Base-by-base conservation (phyloP, 148 eudicot species). In the Nepenthes mirabilis region DNA sequence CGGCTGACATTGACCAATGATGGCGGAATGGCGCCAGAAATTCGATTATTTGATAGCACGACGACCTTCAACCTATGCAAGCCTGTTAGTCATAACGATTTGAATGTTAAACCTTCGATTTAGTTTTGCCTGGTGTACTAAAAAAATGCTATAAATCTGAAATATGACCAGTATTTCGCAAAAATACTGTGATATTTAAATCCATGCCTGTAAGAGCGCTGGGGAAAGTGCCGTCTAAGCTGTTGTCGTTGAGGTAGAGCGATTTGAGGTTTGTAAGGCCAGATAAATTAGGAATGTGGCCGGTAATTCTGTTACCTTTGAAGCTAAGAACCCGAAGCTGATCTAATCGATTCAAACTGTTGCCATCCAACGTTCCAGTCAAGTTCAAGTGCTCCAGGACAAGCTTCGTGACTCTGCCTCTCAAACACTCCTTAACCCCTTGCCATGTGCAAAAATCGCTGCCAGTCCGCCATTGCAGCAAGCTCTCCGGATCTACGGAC, bases 281-380 rank as follows among this genome's bases (percentile, higher is more conserved):
- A 1, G 88, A 76, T 47, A 91, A 67, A 33, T 77, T 54, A 0
- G 96, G 95, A 49, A 91, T 81, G 34, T 55, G 58, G 33, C 88
- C 95, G 5, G 74, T 58, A 4, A 87, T 50, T 36, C 82, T 77
- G 71, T 85, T 83, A 1, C 72, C 72, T 55, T 88, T 88, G 57
- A 91, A 80, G 60, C 91, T 85, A 1, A 91, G 76, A 2, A 91
- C 88, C 1, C 96, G 70, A 2, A 91, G 78, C 66, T 91, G 88
- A 58, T 82, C 85, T n/a, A 89, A 71, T 3, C 64, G 63, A 9
- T 75, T 75, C 1, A 91, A 61, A 14, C 45, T 67, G 1, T 5
- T 47, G 11, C 60, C 69, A 57, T 79, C 75, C 43, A 91, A 52
- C 55, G 13, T 52, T 2, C 97, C 45, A 14, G 58, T 80, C 9